Base-by-base conservation (phyloP, 176 grass and related monocot species). In the Musa itinerans region DNA sequence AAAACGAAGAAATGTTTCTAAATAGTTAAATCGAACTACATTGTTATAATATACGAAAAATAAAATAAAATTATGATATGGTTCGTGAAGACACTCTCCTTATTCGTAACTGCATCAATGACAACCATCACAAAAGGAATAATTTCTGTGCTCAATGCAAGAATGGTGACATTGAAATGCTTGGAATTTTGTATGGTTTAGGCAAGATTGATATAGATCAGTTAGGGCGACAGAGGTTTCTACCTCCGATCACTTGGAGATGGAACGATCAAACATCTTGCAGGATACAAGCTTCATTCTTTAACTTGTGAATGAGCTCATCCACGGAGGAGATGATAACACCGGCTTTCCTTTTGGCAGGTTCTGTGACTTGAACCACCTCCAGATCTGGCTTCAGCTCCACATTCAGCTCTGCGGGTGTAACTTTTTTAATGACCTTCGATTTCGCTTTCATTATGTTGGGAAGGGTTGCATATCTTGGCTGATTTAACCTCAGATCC, bases 391-490 rank as follows among this genome's bases (percentile, higher is more conserved):
- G 86, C 68, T 87, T 93, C 65, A 93, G 78, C 57, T 98, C 88
- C 53, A 98, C 84, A 53, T 80, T 82, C 23, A 98, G 73, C 3
- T 98, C 86, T 50, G 81, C 82, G 11, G 88, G 90, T 72, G 94
- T 77, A 4, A 91, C 22, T 68, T 98, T 98, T 73, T 93, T 98
- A 24, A 93, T 89, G 63, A 91, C 90, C 80, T 98, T 98, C 26
- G 90, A 91, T 79, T 93, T 98, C 13, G 94, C 83, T 86, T 98
- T 98, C 94, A 98, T 93, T 83, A 93, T 98, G 84, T 93, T 98
- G 13, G 94, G 94, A 43, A 98, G 79, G 10, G 94, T 93, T 8
- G 94, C 90, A 49, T 98, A 98, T 75, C 94, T 89, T 54, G 90
- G 90, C 11, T 98, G 94, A 73, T 98, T 98, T 52, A 98, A 79